phyloP scores from a whole-genome alignment of 1,284 basidiomycete species.

The Sanghuangporus sanghuang region DNA sequence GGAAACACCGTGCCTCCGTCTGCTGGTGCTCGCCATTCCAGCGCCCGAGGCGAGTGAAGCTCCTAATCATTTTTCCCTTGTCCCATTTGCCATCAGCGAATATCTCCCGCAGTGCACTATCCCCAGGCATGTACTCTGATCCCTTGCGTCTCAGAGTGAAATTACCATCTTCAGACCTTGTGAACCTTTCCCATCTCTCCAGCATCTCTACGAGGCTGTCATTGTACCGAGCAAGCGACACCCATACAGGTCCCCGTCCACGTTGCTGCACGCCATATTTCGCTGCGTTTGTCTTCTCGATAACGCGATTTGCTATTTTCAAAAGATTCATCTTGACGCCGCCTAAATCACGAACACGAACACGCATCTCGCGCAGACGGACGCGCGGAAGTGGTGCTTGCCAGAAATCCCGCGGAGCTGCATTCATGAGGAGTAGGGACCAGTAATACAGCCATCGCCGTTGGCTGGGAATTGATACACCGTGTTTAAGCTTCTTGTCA shows the following conservation, averaged over 20 bases:
- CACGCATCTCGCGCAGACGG: constrained; percentile 44
- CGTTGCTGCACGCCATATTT: constrained; percentile 24
- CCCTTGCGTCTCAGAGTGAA: constrained; percentile 35
- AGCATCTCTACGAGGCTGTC: constrained; percentile 60
- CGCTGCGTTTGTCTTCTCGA: constrained; percentile 37
- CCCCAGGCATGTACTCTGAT: constrained; percentile 31
- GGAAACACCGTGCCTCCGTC: constrained; percentile 20
- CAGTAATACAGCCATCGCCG: constrained; percentile 70
- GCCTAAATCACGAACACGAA: constrained; percentile 55
- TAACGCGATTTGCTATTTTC: constrained; percentile 48
- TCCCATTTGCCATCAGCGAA: constrained; percentile 63
- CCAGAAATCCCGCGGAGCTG: constrained; percentile 49
- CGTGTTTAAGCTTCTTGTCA: constrained; percentile 47
- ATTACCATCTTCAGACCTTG: constrained; percentile 36
- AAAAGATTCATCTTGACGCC: constrained; percentile 45
- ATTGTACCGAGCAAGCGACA: constrained; percentile 71
- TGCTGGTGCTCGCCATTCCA: constrained; percentile 32
- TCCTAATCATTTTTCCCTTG: constrained; percentile 67
- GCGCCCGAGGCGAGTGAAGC: constrained; percentile 59
- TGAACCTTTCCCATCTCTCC: constrained; percentile 53
- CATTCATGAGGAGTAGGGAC: constrained; percentile 56
- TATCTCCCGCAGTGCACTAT: constrained; percentile 34
- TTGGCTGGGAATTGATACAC: constrained; percentile 74
- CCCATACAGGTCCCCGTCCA: constrained; percentile 54
- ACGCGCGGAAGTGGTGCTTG: constrained; percentile 32